Evolutionary conservation across 106 monocot genomes (phyloP).

Genomic region (Acorus gramineus): DNA sequence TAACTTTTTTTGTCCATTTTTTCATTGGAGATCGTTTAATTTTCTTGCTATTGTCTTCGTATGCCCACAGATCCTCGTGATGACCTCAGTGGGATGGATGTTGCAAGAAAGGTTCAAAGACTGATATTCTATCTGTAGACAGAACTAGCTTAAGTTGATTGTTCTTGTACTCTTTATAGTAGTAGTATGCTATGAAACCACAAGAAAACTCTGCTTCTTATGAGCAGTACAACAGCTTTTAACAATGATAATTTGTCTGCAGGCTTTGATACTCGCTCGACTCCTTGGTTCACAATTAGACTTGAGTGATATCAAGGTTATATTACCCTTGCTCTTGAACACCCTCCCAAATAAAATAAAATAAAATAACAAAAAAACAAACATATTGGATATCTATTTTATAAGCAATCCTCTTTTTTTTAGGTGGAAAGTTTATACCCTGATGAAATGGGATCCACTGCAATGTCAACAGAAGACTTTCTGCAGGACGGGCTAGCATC

Average conservation of each 20-base stretch:
- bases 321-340: neutral
- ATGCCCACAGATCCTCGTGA: slow-evolving; percentile 87
- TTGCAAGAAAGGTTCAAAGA: slow-evolving; percentile 83
- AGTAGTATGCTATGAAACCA: neutral
- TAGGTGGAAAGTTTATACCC: slow-evolving; percentile 95
- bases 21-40: no score
- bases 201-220: no score
- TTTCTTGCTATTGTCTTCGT: neutral
- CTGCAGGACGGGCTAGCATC: slow-evolving; percentile 48
- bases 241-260: neutral
- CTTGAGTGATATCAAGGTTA: slow-evolving; percentile 70
- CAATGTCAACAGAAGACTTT: slow-evolving; percentile 71
- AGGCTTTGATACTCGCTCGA: slow-evolving; percentile 87
- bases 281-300: slow-evolving; percentile 69
- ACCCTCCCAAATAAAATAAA: neutral
- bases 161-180: neutral
- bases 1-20: no score
- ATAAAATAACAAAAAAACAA: neutral
- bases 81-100: slow-evolving; percentile 97
- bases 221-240: no score
- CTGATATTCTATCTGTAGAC: neutral
- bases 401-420: slow-evolving; percentile 10
- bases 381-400: slow-evolving; percentile 3
- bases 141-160: no score
- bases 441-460: slow-evolving; percentile 55